Evolutionary conservation across 1,284 basidiomycete genomes (phyloP).

Genomic region (Microbotryum scabiosae): DNA sequence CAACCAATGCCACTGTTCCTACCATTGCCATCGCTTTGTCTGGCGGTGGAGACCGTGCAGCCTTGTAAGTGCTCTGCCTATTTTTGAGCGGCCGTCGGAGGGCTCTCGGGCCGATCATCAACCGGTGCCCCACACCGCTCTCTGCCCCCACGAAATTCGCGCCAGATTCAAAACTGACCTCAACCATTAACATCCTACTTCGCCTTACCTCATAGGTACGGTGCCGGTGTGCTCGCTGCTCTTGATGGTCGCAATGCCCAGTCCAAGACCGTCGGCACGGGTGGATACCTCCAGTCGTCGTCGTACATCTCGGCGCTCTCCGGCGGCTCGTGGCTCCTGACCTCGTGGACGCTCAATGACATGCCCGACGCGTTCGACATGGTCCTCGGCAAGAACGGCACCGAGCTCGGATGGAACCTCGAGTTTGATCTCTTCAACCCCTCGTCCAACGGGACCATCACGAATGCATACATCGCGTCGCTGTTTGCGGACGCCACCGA

Average conservation of each 20-base stretch:
- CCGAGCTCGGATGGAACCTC: slow-evolving; percentile 16
- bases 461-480: not conserved
- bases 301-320: slow-evolving; percentile 57
- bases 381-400: not conserved
- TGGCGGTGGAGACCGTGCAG: slow-evolving; percentile 48
- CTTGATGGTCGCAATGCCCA: slow-evolving; percentile 54
- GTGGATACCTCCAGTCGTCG: slow-evolving; percentile 56
- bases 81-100: too few relatives aligned
- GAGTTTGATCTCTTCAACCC: slow-evolving; percentile 16
- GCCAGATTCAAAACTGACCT: too few relatives aligned
- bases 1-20: not conserved
- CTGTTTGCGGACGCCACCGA: slow-evolving; percentile 10
- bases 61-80: slow-evolving; percentile 41
- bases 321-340: slow-evolving; percentile 60
- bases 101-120: too few relatives aligned
- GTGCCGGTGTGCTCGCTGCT: slow-evolving; percentile 51
- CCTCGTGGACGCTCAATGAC: slow-evolving; percentile 53
- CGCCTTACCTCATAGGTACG: slow-evolving; percentile 34
- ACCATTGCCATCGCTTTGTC: slow-evolving; percentile 6
- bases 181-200: too few relatives aligned
- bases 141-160: too few relatives aligned
- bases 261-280: slow-evolving; percentile 52
- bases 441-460: not conserved
- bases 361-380: slow-evolving; percentile 46
- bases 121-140: too few relatives aligned